A percentile compares a stretch with the other conserved stretches of the same genome.
Evolutionary conservation across 495 filamentous ascomycete species (phyloP).

Genomic region (Clohesyomyces aquaticus): DNA sequence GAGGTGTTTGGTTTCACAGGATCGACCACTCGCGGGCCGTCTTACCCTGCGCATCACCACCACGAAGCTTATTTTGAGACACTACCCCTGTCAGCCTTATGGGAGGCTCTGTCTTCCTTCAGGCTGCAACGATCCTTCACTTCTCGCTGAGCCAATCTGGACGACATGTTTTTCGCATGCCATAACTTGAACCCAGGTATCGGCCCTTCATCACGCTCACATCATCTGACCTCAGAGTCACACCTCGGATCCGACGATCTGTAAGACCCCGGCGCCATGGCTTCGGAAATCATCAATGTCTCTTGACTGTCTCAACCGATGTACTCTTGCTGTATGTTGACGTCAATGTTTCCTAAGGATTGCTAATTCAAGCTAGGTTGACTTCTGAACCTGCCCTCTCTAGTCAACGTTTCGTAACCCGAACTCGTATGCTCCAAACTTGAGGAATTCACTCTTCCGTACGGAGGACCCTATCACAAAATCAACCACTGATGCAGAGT

Average conservation of each 20-base stretch:
- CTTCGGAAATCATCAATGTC: neutral
- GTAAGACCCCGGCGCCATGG: neutral
- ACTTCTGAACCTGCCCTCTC: neutral
- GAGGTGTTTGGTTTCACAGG: neutral
- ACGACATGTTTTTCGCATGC: slow-evolving; percentile 1
- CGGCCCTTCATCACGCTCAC: neutral
- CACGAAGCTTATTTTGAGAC: slow-evolving; percentile 15
- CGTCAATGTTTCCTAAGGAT: neutral
- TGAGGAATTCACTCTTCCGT: no score
- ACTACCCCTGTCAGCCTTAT: slow-evolving; percentile 21
- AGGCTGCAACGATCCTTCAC: slow-evolving; percentile 2
- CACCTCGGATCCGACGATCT: neutral
- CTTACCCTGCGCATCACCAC: neutral
- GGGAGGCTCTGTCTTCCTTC: neutral
- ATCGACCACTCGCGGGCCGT: slow-evolving; percentile 6
- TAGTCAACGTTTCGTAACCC: no score
- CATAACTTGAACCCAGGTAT: neutral
- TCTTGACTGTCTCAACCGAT: no score
- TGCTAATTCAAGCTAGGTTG: neutral
- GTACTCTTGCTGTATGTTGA: no score
- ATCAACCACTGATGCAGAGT: no score
- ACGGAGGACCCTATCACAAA: no score
- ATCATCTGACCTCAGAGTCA: neutral
- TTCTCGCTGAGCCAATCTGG: neutral
- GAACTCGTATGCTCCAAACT: no score